Base-by-base conservation (phyloP, 805 yeast genomes). In the Komagataella mondaviorum region DNA sequence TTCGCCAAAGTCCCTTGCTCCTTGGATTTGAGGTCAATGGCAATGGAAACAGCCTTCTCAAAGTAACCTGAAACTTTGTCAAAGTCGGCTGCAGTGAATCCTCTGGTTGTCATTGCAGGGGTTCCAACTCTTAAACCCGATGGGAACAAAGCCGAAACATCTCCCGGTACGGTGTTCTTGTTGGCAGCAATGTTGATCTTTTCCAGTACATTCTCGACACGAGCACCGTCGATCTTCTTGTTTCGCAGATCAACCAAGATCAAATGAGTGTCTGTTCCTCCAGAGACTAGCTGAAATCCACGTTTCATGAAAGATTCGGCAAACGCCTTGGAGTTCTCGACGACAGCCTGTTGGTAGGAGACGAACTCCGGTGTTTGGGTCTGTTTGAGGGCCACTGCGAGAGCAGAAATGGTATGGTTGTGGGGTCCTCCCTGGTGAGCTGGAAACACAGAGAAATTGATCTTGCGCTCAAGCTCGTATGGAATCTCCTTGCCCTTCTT, bases 351-450 rank as follows among this genome's bases (percentile, higher is more conserved):
- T 72, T 91, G 98, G 73, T 91, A 91, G 61, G 80, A 76, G 67
- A 78, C 84, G 74, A 83, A 91, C 68, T 88, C 96, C 44, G 96
- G 95, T 48, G 91, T 76, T 50, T 79, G 73, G 52, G 96, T 90
- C 75, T 91, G 98, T 65, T 88, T 88, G 63, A 91, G 78, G 44
- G 98, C 98, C 53, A 89, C 91, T 36, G 98, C 95, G 60, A 91
- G 76, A 18, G 98, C 98, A 56, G 96, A 81, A 63, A 91, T 91
- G 60, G 98, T 91, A 71, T 91, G 97, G 75, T 91, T 91, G 71
- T 91, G 98, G 59, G 99, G 99, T 65, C 99, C 99, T 75, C 99
- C 99, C 76, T 91, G 99, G 70, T 91, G 98, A 57, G 95, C 98
- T 60, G 99, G 99, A 87, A 91, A 91, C 52, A 91, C 98, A 36